Conservation (phyloP, 495 filamentous ascomycete genomes). For the Xylaria castorea region DNA sequence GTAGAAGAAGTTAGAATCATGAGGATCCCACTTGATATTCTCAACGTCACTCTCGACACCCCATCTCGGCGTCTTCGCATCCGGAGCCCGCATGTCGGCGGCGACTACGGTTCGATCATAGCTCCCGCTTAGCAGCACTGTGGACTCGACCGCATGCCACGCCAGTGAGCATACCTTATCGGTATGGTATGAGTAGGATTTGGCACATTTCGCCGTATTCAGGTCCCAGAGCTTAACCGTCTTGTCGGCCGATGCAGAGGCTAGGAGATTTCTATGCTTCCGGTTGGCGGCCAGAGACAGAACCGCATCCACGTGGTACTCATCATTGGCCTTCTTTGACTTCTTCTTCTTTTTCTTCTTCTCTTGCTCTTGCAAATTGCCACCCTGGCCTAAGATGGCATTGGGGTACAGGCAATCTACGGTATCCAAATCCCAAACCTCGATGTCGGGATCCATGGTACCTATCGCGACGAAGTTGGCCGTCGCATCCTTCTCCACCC, state of each 20-base stretch:
- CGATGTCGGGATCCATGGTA: slow-evolving; percentile 97
- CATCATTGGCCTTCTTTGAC: slow-evolving; percentile 82
- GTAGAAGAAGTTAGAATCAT: slow-evolving; percentile 92
- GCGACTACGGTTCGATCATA: slow-evolving; percentile 94
- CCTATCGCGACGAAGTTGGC: slow-evolving; percentile 94
- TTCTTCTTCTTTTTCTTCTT: slow-evolving; percentile 81
- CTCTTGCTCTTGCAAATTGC: slow-evolving; percentile 53
- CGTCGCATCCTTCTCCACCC: slow-evolving; percentile 60
- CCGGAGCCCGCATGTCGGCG: slow-evolving; percentile 91
- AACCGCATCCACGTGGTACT: slow-evolving; percentile 93
- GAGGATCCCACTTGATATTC: slow-evolving; percentile 88
- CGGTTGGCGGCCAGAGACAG: slow-evolving; percentile 90
- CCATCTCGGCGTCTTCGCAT: slow-evolving; percentile 78
- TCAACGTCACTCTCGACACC: slow-evolving; percentile 96
- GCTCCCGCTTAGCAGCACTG: slow-evolving; percentile 86
- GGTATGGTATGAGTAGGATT: slow-evolving; percentile 89
- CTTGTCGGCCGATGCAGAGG: slow-evolving; percentile 93
- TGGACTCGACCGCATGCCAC: slow-evolving; percentile 88
- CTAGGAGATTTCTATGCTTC: slow-evolving; percentile 92
- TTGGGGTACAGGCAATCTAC: slow-evolving; percentile 98
- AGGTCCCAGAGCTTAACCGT: slow-evolving; percentile 98
- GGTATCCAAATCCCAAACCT: slow-evolving; percentile 96
- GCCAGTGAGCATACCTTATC: slow-evolving; percentile 96
- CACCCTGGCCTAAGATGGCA: slow-evolving; percentile 89
- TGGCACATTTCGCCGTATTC: slow-evolving; percentile 86